A percentile compares a stretch with the other conserved stretches of the same genome.
These are phyloP conservation scores for Saururus chinensis DNA, from an alignment of 164 flowering plant species.

Conservation along the genomic window DNA sequence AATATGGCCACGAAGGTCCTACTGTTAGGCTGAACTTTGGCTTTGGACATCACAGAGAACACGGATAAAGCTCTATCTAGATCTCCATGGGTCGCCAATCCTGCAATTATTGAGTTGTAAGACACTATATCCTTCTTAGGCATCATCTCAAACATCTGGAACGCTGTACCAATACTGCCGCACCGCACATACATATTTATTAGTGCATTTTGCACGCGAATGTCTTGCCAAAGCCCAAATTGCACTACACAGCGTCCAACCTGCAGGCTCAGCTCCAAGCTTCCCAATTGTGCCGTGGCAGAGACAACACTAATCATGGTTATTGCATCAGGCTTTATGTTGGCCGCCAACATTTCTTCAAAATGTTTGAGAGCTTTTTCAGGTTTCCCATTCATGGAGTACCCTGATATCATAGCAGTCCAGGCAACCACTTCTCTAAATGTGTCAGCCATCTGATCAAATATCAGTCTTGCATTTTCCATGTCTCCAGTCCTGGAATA, in stretches of 20 bases:
- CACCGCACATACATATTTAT: slow-evolving; percentile 16
- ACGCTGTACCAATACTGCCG: slow-evolving; percentile 12
- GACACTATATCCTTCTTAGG: slow-evolving; percentile 15
- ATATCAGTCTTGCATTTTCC: slow-evolving; percentile 17
- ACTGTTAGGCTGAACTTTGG: slow-evolving; percentile 6
- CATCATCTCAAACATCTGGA: slow-evolving; percentile 7
- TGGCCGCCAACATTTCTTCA: slow-evolving; percentile 9
- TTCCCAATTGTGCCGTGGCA: slow-evolving; percentile 15
- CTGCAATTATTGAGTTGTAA: slow-evolving; percentile 20
- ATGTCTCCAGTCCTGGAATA: slow-evolving; percentile 30
- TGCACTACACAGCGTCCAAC: slow-evolving; percentile 9
- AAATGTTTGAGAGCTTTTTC: slow-evolving; percentile 13
- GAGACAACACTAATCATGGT: slow-evolving; percentile 14
- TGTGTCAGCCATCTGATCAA: slow-evolving; percentile 13
- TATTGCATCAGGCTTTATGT: slow-evolving; percentile 12
- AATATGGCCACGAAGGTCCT: slow-evolving; percentile 8
- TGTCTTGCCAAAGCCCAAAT: slow-evolving; percentile 11
- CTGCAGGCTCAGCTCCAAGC: slow-evolving; percentile 6
- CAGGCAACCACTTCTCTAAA: slow-evolving; percentile 7
- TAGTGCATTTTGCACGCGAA: slow-evolving; percentile 11
- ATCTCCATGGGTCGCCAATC: slow-evolving; percentile 11
- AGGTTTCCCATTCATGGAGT: slow-evolving; percentile 13
- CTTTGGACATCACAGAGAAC: slow-evolving; percentile 8
- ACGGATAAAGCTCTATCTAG: slow-evolving; percentile 15
- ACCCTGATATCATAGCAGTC: slow-evolving; percentile 18